These are phyloP conservation scores for Pneumocystis oryctolagi DNA, from an alignment of 1,139 yeast species.

Conservation along the genomic window DNA sequence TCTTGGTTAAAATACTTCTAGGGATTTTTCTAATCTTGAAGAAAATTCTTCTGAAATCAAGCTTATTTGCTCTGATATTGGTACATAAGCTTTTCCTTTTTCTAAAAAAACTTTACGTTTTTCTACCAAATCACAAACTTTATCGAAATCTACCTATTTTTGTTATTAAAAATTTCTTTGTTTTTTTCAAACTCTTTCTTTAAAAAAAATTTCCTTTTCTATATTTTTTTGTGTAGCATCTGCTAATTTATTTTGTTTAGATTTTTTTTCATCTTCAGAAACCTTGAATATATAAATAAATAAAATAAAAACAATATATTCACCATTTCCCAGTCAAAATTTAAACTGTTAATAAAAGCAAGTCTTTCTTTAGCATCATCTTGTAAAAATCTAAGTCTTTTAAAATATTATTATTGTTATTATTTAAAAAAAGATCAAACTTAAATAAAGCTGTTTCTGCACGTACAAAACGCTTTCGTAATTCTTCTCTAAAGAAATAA, in stretches of 20 bases:
- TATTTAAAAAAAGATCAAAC: constrained; percentile 2
- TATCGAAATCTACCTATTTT: constrained; percentile 55
- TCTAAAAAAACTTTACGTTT: constrained; percentile 51
- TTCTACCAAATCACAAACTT: constrained; percentile 60
- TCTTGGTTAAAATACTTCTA: constrained; percentile 24
- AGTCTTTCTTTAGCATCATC: constrained; percentile 58
- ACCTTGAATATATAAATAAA: constrained; percentile 24
- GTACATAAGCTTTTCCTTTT: constrained; percentile 69
- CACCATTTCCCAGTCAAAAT: constrained; percentile 48
- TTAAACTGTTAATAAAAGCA: constrained; percentile 36
- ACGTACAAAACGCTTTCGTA: constrained; percentile 60
- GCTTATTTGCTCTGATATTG: constrained; percentile 63
- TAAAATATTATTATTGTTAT: background rate
- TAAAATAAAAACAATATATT: background rate
- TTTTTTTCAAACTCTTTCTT: constrained; percentile 20
- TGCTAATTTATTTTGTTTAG: constrained; percentile 35
- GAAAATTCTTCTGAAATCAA: constrained; percentile 54
- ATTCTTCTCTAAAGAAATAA: constrained; percentile 37
- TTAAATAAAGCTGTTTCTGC: constrained; percentile 64
- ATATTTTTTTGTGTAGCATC: constrained; percentile 22
- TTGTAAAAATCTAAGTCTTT: constrained; percentile 42
- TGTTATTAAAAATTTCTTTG: background rate
- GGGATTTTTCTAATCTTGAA: constrained; percentile 35
- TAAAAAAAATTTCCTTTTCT: constrained; percentile 50
- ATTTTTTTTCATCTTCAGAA: constrained; percentile 42